Base-by-base conservation (phyloP, 2,329 filamentous ascomycete genomes). In the Myriangium duriaei region DNA sequence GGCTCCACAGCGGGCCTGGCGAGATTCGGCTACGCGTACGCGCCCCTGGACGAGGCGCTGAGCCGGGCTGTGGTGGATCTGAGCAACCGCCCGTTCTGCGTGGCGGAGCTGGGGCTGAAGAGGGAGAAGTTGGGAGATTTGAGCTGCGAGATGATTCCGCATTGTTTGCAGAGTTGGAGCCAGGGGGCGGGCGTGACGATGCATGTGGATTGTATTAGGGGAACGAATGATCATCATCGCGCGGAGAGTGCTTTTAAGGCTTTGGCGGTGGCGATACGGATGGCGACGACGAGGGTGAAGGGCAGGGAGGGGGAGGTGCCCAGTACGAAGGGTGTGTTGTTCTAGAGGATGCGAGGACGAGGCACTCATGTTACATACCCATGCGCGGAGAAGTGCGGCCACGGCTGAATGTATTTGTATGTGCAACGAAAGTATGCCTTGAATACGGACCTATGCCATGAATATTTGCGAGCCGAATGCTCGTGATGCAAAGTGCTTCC, bases 241-340 rank as follows among this genome's bases (percentile, higher is more conserved):
- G 87, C 91, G 7, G 91, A 96, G 73, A 91, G 82, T 58, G 91
- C 88, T 11, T 95, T 98, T 64, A 98, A 98, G 72, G 91, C 91
- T 32, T 62, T 96, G 48, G 91, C 91, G 0, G 76, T 95, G 31
- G 91, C 91, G 5, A 71, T 92, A 39, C 72, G 80, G 50, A 72
- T 73, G 59, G 91, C 91, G 7, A 88, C 79, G 34, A 71, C 72
- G 35, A 71, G 76, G 49, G 76, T 88, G 19, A 73, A 75, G 30
- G 85, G 84, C 9, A 79, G 81, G 57, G 86, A 92, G 62, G 86
- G 85, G 2, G 91, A 98, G 68, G 78, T 96, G 16, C 83, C 87
- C 37, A 95, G 87, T 65, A 96, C 88, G 6, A 96, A 96, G 72
- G 88, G 88, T 9, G 93, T 93, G 21, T 59, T 95, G 60, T 76